A percentile compares a stretch with the other conserved stretches of the same genome.
These are phyloP conservation scores for Hsuehochloa calcarea DNA, from an alignment of 176 grass and related monocot species.

Conservation along the genomic window DNA sequence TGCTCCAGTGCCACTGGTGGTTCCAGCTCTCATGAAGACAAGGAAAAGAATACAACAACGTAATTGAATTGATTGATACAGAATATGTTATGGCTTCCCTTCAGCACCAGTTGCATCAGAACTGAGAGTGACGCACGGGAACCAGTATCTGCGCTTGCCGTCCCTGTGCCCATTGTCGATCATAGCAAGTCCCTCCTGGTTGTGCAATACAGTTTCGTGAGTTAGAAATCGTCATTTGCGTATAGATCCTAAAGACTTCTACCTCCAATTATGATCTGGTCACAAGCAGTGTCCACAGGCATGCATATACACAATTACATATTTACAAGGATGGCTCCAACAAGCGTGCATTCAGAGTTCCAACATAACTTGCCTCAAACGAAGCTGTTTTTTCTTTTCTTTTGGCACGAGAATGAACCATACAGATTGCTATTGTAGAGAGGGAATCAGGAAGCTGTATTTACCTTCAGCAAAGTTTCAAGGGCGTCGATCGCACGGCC, in stretches of 20 bases:
- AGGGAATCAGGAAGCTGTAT: not conserved
- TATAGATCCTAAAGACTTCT: not conserved
- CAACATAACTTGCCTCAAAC: not conserved
- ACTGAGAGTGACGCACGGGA: conserved; percentile 77
- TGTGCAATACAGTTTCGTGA: not conserved
- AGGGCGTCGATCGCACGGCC: conserved; percentile 77
- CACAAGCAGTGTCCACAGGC: not conserved
- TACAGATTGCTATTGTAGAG: not conserved
- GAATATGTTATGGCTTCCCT: conserved; percentile 15
- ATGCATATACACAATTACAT: not conserved
- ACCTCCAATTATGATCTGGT: not conserved
- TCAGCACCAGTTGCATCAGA: conserved; percentile 40
- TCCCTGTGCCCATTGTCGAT: conserved; percentile 94
- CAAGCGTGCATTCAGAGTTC: not conserved
- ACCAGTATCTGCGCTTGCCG: conserved; percentile 80
- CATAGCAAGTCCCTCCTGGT: conserved; percentile 95
- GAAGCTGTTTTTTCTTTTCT: not conserved
- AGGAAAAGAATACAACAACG: not conserved
- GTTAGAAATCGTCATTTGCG: not conserved
- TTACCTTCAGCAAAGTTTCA: conserved; percentile 91
- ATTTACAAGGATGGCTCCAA: conserved; percentile 2
- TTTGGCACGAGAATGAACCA: not conserved
- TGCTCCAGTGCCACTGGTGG: not conserved
- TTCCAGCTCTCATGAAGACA: conserved; percentile 1
- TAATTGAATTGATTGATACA: not conserved